These are phyloP conservation scores for Chalciporus piperatus DNA, from an alignment of 768 basidiomycete genomes.

Conservation along the genomic window DNA sequence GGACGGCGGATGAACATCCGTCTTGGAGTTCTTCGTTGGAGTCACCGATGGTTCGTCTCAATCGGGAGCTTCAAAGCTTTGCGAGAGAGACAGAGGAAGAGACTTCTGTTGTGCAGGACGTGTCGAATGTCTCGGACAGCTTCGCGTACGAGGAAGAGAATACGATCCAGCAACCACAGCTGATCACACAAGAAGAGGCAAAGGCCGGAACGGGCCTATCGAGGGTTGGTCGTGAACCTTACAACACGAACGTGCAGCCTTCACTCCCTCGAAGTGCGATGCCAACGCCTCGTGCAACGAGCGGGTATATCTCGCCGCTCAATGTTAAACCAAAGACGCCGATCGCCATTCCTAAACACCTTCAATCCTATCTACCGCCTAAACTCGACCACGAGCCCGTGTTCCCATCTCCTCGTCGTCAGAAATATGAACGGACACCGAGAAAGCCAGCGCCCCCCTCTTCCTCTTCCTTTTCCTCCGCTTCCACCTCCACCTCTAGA, in stretches of 20 bases:
- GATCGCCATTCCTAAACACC: conserved; percentile 42
- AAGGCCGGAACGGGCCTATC: conserved; percentile 45
- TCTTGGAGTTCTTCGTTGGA: conserved; percentile 77
- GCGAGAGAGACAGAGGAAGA: conserved; percentile 37
- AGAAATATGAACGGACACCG: conserved; percentile 28
- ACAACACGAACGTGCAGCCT: conserved; percentile 49
- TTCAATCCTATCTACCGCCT: conserved; percentile 61
- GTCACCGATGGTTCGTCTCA: conserved; percentile 67
- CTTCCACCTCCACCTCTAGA: conserved; percentile 25
- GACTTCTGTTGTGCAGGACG: conserved; percentile 26
- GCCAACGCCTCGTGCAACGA: conserved; percentile 37
- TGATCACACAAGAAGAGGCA: conserved; percentile 34
- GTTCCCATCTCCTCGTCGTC: conserved; percentile 39
- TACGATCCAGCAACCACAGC: conserved; percentile 23
- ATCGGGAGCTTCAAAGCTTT: conserved; percentile 58
- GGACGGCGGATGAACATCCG: conserved; percentile 45
- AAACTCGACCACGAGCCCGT: conserved; percentile 66
- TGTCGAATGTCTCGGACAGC: conserved; percentile 22
- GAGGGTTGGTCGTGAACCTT: conserved; percentile 47
- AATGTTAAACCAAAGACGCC: conserved; percentile 62
- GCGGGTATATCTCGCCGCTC: conserved; percentile 43
- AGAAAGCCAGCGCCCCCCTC: conserved; percentile 17
- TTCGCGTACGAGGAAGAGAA: conserved; percentile 31
- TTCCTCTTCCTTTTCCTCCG: conserved; percentile 6
- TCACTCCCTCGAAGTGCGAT: conserved; percentile 23